Percentiles rank a stretch among this genome's conserved stretches.
phyloP scores from a whole-genome alignment of 2,329 filamentous ascomycete genomes.

The Laburnicola sp. region DNA sequence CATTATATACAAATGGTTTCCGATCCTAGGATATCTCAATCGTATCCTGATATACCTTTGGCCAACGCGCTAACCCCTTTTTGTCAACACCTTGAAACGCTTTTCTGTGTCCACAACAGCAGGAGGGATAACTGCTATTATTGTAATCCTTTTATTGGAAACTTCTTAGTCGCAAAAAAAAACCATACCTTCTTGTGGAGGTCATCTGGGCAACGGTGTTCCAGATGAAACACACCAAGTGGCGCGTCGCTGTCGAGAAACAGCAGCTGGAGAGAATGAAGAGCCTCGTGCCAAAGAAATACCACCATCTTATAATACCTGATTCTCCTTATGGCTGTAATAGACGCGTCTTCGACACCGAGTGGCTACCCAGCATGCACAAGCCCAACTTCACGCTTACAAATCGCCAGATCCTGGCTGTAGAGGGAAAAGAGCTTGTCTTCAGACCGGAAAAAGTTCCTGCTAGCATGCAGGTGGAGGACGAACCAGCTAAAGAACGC shows the following conservation, averaged over 20 bases:
- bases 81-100: too few relatives aligned
- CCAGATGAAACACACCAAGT: constrained; percentile 7
- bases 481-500: constrained; percentile 13
- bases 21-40: constrained; percentile 3
- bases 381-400: constrained; percentile 6
- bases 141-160: too few relatives aligned
- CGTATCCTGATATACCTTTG: not conserved
- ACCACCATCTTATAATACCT: constrained; percentile 21
- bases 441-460: constrained; percentile 21
- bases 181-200: constrained; percentile 2
- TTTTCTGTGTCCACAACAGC: too few relatives aligned
- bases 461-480: not conserved
- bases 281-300: constrained; percentile 13
- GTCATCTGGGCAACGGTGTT: not conserved
- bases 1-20: not conserved
- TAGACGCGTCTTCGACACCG: constrained; percentile 34
- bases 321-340: constrained; percentile 35
- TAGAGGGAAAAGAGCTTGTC: not conserved
- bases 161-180: too few relatives aligned
- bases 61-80: too few relatives aligned
- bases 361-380: constrained; percentile 12
- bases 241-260: not conserved
- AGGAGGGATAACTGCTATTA: too few relatives aligned
- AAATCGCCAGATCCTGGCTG: not conserved
- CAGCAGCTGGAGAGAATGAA: not conserved